Evolutionary conservation across 2,329 filamentous ascomycete genomes (phyloP).

Genomic region (Exophiala calicioides): DNA sequence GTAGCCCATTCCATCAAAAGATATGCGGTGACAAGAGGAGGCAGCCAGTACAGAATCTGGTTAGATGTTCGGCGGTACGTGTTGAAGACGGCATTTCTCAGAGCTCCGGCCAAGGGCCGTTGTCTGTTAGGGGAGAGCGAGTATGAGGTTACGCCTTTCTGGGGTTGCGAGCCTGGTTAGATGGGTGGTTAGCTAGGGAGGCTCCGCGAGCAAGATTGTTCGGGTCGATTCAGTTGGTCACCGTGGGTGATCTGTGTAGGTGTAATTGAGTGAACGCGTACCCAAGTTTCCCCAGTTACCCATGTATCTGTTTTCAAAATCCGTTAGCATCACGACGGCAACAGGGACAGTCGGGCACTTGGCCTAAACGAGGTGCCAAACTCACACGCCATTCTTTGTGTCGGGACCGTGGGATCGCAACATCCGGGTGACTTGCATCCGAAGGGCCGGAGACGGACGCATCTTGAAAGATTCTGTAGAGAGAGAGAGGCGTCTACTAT

Average conservation of each 20-base stretch:
- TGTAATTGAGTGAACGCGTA: no score
- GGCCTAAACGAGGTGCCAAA: not conserved
- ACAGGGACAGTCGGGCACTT: conserved; percentile 32
- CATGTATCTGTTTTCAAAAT: conserved; percentile 59
- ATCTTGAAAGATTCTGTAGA: conserved; percentile 18
- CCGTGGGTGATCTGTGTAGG: no score
- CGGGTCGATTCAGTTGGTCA: not conserved
- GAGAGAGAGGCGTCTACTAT: not conserved
- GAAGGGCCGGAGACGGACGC: conserved; percentile 27
- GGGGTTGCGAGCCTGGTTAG: conserved; percentile 49
- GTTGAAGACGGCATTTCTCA: conserved; percentile 90
- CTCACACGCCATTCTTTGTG: conserved; percentile 47
- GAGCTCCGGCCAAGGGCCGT: conserved; percentile 76
- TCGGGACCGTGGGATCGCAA: conserved; percentile 36
- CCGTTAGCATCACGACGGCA: not conserved
- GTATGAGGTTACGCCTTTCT: conserved; percentile 68
- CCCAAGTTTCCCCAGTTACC: conserved; percentile 74
- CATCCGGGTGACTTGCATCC: conserved; percentile 27
- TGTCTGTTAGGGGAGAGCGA: conserved; percentile 84
- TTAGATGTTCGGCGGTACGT: conserved; percentile 79
- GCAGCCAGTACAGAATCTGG: conserved; percentile 87
- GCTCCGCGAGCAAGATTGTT: not conserved
- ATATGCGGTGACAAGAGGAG: conserved; percentile 78
- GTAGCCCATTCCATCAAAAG: conserved; percentile 85
- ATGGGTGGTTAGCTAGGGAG: conserved; percentile 3